Evolutionary conservation across 352 stramenopile species (phyloP), one percentile per base, ranked within the genome.

Genomic region (Phytopythium litorale): DNA sequence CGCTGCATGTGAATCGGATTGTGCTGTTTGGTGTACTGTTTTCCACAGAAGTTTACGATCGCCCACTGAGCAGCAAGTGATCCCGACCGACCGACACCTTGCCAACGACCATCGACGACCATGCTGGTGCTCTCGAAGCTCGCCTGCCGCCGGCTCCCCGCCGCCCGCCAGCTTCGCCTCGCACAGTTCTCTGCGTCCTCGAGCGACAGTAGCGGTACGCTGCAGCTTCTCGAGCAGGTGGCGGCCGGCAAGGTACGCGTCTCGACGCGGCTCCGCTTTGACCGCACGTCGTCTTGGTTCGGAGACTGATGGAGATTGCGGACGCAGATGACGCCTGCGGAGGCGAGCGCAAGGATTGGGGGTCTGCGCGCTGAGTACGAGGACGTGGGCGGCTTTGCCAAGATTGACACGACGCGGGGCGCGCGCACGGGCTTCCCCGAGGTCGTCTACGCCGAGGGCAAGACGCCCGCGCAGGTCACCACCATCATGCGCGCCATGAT

Each of bases 381-480:
- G 52, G 64, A 71, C 28, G 67, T 91, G 12, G 79, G 72, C 2
- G 54, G 70, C 7, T 91, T 77, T 37, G 84, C 81, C 45, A 92
- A 92, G 72, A 90, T 98, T 32, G 96, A 98, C 72, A 96, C 92
- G 49, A 81, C 84, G 19, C 78, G 96, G 16, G 77, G 85, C 7
- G 76, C 66, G 43, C 87, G 96, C n/a, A 97, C 91, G 19, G 95
- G 94, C 12, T 98, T 99, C 66, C 96, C 96, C 0, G 95, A 99
- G 59, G 95, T 97, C 42, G 84, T 99, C 32, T 99, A 98, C 75
- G 91, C 79, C 16, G 84, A 98, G 72, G 93, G 91, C 28, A 99
- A 99, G 71, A 98, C 88, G 1, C 62, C 87, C 6, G 58, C 81
- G 40, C 94, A 98, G 63, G 85, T 99, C 42, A 84, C 86, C 7